Conservation (phyloP, 1,139 yeast genomes). For the Zhuliangozyma blackwelliae region DNA sequence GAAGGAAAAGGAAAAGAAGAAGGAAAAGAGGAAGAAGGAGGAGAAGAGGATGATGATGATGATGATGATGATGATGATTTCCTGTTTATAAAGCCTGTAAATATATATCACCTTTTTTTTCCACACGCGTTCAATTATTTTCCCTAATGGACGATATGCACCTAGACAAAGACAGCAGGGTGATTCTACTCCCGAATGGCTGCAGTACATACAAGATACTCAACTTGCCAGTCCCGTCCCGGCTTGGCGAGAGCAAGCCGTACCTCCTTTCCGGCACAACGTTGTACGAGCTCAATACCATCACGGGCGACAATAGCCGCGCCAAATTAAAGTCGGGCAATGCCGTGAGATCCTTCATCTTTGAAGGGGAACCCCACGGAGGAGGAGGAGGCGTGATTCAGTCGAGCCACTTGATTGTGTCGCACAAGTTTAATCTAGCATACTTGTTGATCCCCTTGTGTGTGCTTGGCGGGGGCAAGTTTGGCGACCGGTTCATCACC, state of each 20-base stretch:
- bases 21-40: slow-evolving; percentile 38
- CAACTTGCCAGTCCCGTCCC: slow-evolving; percentile 20
- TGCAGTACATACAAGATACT: slow-evolving; percentile 14
- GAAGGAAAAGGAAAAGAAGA: not conserved
- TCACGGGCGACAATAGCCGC: slow-evolving; percentile 24
- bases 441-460: slow-evolving; percentile 30
- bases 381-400: slow-evolving; percentile 26
- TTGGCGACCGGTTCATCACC: slow-evolving; percentile 33
- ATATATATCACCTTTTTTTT: not conserved
- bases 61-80: slow-evolving; percentile 21
- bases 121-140: no score
- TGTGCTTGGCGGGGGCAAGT: slow-evolving; percentile 16
- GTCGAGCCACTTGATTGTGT: slow-evolving; percentile 35
- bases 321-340: slow-evolving; percentile 20
- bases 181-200: slow-evolving; percentile 7
- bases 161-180: slow-evolving; percentile 9
- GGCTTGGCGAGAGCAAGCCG: slow-evolving; percentile 15
- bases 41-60: no score
- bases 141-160: slow-evolving; percentile 1
- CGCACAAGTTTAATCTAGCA: slow-evolving; percentile 39
- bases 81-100: not conserved
- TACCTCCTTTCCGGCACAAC: slow-evolving; percentile 15
- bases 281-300: slow-evolving; percentile 31
- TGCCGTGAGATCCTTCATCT: slow-evolving; percentile 34
- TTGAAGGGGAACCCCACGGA: slow-evolving; percentile 18